Base-by-base conservation (phyloP, 805 yeast genomes). In the Huiozyma sinensis region DNA sequence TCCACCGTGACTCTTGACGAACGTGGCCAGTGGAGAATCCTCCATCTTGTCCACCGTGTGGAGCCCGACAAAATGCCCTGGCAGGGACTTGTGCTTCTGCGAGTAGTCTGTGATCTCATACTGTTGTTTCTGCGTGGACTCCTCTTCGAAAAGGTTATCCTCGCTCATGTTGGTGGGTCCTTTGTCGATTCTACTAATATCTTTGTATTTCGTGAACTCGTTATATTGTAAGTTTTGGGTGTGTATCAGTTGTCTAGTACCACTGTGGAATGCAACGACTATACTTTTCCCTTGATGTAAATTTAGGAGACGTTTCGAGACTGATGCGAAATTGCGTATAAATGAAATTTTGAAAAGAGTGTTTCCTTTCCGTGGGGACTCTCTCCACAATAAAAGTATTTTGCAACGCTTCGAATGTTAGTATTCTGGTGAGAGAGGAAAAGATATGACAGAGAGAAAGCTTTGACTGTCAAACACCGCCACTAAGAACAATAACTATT, bases 1-100 rank as follows among this genome's bases (percentile, higher is more conserved):
- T 61, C 99, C 99, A 44, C 84, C 86, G 58, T 83, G 84, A 42
- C 76, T 71, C 55, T 73, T 74, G 50, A 94, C 96, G 60, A 88
- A 92, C 59, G 86, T 90, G 53, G 83, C 83, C 43, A 90, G 79
- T 9, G 67, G 67, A 31, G 84, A 73, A n/a, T 85, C 82, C 55
- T 84, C 87, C 24, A 95, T 95, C 27, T 62, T 71, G 35, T 77
- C 82, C 38, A 87, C 70, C 34, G 92, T 74, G 64, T 89, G 86
- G 46, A 81, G 72, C 45, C 98, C 98, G 45, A 77, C 64, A 68
- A 89, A 92, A 66, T 88, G 83, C 34, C 73, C 46, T 30, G 96
- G 80, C 53, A 89, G 68, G 6, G 60, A 51, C 36, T 52, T 48
- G 53, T 69, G 73, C 38, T 64, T 51, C 5, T 48, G 48, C 7